These are phyloP conservation scores for Colletotrichum graminicola DNA, from an alignment of 2,329 filamentous ascomycete genomes.

Conservation along the genomic window DNA sequence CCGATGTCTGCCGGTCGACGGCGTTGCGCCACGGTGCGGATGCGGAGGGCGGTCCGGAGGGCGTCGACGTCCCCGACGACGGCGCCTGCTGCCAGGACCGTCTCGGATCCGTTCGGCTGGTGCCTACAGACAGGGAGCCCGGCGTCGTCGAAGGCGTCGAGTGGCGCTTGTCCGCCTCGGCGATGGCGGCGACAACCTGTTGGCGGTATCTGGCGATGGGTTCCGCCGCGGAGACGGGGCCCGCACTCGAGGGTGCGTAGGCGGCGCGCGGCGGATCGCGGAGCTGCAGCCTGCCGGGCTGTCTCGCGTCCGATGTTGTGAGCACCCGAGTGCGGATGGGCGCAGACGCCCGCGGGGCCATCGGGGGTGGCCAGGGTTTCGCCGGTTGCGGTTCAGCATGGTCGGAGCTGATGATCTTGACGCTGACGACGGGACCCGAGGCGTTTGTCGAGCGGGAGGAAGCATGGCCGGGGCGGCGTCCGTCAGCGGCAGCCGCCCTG, in stretches of 20 bases:
- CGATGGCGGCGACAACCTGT: neutral
- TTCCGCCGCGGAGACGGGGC: neutral
- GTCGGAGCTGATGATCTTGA: constrained; percentile 26
- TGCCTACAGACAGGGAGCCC: neutral
- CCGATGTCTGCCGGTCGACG: constrained; percentile 2
- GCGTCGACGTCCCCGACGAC: constrained; percentile 4
- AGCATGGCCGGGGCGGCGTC: constrained; percentile 11
- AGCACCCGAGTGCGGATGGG: neutral
- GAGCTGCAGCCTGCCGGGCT: constrained; percentile 9
- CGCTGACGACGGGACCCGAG: constrained; percentile 8
- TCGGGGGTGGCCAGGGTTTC: constrained; percentile 33
- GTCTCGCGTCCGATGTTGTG: neutral
- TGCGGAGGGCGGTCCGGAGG: constrained; percentile 25
- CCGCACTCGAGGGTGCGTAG: constrained; percentile 12
- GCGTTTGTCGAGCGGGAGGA: neutral
- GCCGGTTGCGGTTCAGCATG: constrained; percentile 15
- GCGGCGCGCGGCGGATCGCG: constrained; percentile 28
- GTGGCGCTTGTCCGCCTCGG: constrained; percentile 24
- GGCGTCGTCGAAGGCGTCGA: constrained; percentile 19
- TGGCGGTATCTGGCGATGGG: constrained; percentile 2
- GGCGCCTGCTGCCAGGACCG: constrained; percentile 31
- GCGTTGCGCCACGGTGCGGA: constrained; percentile 25
- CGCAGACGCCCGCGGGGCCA: neutral
- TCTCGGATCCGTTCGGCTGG: constrained; percentile 11
- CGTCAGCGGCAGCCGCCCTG: constrained; percentile 3